Base-by-base conservation (phyloP, 805 yeast genomes). In the Ogataea allantospora region DNA sequence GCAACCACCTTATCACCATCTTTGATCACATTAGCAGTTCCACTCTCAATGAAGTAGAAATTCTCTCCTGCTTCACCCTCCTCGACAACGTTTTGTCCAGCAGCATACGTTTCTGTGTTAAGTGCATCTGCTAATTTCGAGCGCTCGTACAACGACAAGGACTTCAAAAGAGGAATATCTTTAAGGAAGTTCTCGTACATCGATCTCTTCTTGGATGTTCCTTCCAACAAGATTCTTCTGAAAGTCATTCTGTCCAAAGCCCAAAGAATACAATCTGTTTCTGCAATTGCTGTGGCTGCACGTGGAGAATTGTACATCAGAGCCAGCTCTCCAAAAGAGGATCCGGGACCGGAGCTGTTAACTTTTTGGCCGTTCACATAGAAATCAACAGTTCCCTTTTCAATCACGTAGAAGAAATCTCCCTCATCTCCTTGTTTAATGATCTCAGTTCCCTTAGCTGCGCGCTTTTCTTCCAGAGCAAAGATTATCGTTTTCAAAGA, bases 281-380 rank as follows among this genome's bases (percentile, higher is more conserved):
- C 62, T 7, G 96, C 89, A 18, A 73, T 54, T 1, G 86, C 97
- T 1, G 98, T 88, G 7, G 98, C 98, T 6, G 98, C 98, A 65
- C 99, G 80, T 45, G 97, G 97, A 13, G 96, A 80, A 62, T 93
- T 91, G 68, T 93, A 91, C 96, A 93, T 88, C 53, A 93, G 73
- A 3, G 99, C 99, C 55, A 93, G 74, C 64, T 93, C 99, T 58
- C 99, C 99, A 64, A 93, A 93, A 30, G 91, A 81, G 4, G 95
- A 78, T 6, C 98, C 97, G 26, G 87, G 79, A 7, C 86, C 83
- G n/a, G 86, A 74, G 1, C 83, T 69, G 57, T 77, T 81, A 25
- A 88, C 91, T 54, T 78, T 75, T 29, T 73, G 59, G 35, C 78
- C 83, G 58, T 87, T 77, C 21, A 84, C 89, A 51, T 71, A 74